Base-by-base conservation (phyloP, 495 filamentous ascomycete genomes). In the Xylaria sp. region DNA sequence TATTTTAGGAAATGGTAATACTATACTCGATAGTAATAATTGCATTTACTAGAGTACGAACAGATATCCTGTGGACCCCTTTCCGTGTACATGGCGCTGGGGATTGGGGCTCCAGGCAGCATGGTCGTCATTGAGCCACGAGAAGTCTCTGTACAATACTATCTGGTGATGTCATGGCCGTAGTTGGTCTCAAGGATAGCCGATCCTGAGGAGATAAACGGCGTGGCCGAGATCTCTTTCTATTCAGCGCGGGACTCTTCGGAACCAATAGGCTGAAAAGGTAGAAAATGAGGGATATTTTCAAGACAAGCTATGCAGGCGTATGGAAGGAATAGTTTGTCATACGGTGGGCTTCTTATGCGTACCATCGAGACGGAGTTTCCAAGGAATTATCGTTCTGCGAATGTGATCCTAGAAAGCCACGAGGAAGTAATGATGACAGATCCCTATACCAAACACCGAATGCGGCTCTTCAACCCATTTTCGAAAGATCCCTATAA, bases 351-450 rank as follows among this genome's bases (percentile, higher is more conserved):
- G 29, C 17, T n/a, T 24, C 43, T 52, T 17, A 50, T 37, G 59
- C 37, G 59, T 59, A 12, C 59, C 35, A 43, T 66, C 17, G 44
- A 37, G 21, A 44, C 31, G 46, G 43, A n/a, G 44, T 29, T n/a
- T 48, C 48, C 19, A 29, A 67, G 48, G 21, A 55, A 55, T 50
- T 21, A n/a, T 53, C 67, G 58, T 31, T 61, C 44, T 69, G 41
- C 55, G 52, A 62, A 19, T 44, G 37, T n/a, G 31, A 41, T 61
- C 40, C 43, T n/a, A 7, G 15, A 19, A 31, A 57, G 52, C 37
- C 37, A 48, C 15, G 11, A 29, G 41, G 43, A 31, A 58, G 8
- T 12, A 7, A 62, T 61, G 29, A 61, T 62, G 57, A 40, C 43
- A 69, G 67, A 50, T 61, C 31, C 40, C 14, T 40, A 57, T 50